Evolutionary conservation across 768 basidiomycete genomes (phyloP), one percentile per base, ranked within the genome.

Genomic region (Lentinula boryana): DNA sequence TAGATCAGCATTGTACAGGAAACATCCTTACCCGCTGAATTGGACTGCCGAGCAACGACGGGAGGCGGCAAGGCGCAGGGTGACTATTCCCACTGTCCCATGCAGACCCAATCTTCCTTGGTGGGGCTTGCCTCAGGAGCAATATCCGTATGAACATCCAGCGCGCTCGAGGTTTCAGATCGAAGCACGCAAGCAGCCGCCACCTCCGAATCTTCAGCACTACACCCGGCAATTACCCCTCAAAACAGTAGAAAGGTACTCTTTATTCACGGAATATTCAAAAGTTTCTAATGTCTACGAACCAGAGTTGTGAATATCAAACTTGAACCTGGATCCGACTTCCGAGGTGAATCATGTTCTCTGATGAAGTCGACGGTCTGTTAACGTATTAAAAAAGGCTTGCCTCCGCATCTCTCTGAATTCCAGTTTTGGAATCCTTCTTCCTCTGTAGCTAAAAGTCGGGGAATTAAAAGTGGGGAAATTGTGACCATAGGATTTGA

Each of bases 391-490:
- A 18, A 10, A 62, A 6, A 56, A 86, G 84, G 67, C 44, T 69
- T 88, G 31, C 72, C 72, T 5, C 64, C 72, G 23, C 68, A 78
- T 23, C 72, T 81, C 35, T 77, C 76, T 58, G 84, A 90, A 63
- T 91, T 84, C 83, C 83, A 85, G 44, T 71, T 79, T 43, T 70
- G 75, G 5, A 84, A 88, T 65, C 86, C 89, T 5, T 69, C 75
- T 3, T 89, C 88, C 4, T 77, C 84, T 6, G 71, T 78, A 12
- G 88, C 82, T 4, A 78, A 72, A 40, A 54, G 18, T 54, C 53
- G 36, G 7, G 18, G 33, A 21, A 54, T 21, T 7, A 36, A 9
- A 40, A 36, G 53, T 54, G 12, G 12, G 23, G 16, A 40, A 15
- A 4, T 35, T 1, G 3, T 8, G 7, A 23, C 9, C 21, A 16